Evolutionary conservation across 208 protist genomes (phyloP).

Genomic region (Trypanosoma lewisi): DNA sequence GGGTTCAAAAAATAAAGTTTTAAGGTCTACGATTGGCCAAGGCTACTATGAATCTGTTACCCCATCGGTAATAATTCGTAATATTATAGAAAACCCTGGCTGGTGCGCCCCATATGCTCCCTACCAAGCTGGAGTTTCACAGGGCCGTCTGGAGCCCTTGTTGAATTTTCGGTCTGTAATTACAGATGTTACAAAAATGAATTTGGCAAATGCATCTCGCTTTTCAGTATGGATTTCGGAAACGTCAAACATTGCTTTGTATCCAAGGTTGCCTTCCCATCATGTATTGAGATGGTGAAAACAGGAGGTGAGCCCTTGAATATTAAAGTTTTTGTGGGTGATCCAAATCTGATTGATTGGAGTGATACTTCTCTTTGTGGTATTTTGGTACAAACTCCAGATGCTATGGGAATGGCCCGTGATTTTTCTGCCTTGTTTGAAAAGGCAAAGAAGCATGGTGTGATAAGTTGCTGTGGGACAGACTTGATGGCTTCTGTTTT

Average conservation of each 20-base stretch:
- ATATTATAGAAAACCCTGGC: slow-evolving; percentile 97
- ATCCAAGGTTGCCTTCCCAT: slow-evolving; percentile 50
- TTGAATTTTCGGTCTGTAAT: slow-evolving; percentile 98
- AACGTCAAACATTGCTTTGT: slow-evolving; percentile 71
- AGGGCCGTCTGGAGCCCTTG: slow-evolving; percentile 97
- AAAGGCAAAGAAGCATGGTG: slow-evolving; percentile 46
- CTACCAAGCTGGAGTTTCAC: slow-evolving; percentile 95
- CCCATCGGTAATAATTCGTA: slow-evolving; percentile 93
- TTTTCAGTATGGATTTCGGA: slow-evolving; percentile 47
- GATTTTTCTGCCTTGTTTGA: slow-evolving; percentile 80
- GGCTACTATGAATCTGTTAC: slow-evolving; percentile 93
- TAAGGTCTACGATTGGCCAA: slow-evolving; percentile 92
- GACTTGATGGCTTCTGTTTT: slow-evolving; percentile 95
- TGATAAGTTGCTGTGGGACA: slow-evolving; percentile 79
- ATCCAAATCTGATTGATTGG: slow-evolving; percentile 64
- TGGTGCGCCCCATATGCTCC: slow-evolving; percentile 99
- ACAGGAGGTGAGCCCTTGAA: slow-evolving; percentile 75
- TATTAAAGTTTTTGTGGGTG: slow-evolving; percentile 87
- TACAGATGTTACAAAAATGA: slow-evolving; percentile 93
- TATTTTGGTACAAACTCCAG: slow-evolving; percentile 94
- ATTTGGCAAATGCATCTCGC: slow-evolving; percentile 94
- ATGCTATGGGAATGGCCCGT: slow-evolving; percentile 81
- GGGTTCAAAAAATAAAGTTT: slow-evolving; percentile 81
- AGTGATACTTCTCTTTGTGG: slow-evolving; percentile 64
- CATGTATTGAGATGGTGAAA: slow-evolving; percentile 73